Evolutionary conservation across 2,329 filamentous ascomycete genomes (phyloP).

Genomic region (Triangularia setosa): DNA sequence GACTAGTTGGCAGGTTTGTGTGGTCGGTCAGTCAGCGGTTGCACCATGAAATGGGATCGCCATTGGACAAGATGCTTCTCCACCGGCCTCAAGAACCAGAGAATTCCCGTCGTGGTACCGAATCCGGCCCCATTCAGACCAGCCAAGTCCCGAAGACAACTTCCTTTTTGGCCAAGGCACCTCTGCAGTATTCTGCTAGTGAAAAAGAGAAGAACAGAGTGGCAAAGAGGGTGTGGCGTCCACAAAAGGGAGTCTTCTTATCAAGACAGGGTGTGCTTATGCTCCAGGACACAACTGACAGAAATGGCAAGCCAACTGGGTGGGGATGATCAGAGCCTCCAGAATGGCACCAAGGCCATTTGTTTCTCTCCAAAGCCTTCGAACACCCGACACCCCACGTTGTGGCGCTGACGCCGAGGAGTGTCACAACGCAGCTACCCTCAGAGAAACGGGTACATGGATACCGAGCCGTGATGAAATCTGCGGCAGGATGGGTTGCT

Average conservation of each 20-base stretch:
- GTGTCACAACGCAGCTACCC: constrained; percentile 17
- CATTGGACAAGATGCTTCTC: constrained; percentile 20
- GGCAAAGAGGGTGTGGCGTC: background rate
- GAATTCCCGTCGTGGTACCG: constrained; percentile 20
- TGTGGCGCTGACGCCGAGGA: constrained; percentile 7
- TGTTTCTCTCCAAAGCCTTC: background rate
- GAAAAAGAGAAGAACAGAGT: background rate
- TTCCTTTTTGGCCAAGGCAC: constrained; percentile 3
- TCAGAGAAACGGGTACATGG: background rate
- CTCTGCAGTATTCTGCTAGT: background rate
- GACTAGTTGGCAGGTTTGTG: constrained; percentile 4
- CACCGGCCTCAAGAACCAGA: constrained; percentile 19
- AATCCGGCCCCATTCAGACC: constrained; percentile 15
- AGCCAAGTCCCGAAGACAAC: constrained; percentile 11
- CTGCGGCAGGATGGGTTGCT: background rate
- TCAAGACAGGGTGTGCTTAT: background rate
- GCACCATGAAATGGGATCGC: constrained; percentile 5
- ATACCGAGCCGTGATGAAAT: constrained; percentile 10
- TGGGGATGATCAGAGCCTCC: background rate
- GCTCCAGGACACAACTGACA: background rate
- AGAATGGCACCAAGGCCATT: background rate
- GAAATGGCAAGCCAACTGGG: background rate
- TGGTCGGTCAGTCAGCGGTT: constrained; percentile 13
- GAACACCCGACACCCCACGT: constrained; percentile 9
- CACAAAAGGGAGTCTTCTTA: background rate